phyloP scores from a whole-genome alignment of 2,329 filamentous ascomycete species.

The Bipolaris sorokiniana region DNA sequence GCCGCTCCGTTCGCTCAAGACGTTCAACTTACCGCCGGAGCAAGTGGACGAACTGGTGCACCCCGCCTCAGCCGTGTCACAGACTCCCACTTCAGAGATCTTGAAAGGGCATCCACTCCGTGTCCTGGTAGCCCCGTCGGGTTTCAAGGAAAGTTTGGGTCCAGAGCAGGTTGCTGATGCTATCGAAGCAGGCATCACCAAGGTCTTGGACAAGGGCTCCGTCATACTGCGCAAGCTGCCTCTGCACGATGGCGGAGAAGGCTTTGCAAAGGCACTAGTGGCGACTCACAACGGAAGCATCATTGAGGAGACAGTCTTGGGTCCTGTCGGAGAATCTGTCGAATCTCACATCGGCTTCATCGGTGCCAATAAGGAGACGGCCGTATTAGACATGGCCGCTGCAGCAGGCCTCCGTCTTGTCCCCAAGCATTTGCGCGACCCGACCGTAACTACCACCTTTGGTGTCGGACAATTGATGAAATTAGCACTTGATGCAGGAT shows the following conservation, averaged over 20 bases:
- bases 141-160: constrained; percentile 61
- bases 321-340: constrained; percentile 53
- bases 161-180: constrained; percentile 58
- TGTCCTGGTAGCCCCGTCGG: constrained; percentile 60
- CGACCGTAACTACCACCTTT: constrained; percentile 58
- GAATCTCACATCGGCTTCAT: constrained; percentile 58
- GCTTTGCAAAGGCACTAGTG: constrained; percentile 58
- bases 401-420: constrained; percentile 60
- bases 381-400: constrained; percentile 61
- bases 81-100: constrained; percentile 31
- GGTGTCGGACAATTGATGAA: constrained; percentile 59
- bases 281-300: constrained; percentile 52
- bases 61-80: constrained; percentile 24
- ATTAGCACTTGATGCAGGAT: constrained; percentile 56
- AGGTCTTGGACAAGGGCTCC: constrained; percentile 49
- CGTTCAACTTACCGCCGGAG: constrained; percentile 26
- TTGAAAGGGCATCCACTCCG: constrained; percentile 30
- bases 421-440: constrained; percentile 53
- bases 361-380: constrained; percentile 47
- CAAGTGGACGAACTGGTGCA: constrained; percentile 26
- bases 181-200: constrained; percentile 57
- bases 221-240: constrained; percentile 57
- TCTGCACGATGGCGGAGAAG: constrained; percentile 61
- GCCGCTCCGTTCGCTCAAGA: constrained; percentile 29
- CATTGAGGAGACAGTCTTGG: constrained; percentile 49